Conservation (phyloP, 1,284 basidiomycete species). For the Moesziomyces sp. region DNA sequence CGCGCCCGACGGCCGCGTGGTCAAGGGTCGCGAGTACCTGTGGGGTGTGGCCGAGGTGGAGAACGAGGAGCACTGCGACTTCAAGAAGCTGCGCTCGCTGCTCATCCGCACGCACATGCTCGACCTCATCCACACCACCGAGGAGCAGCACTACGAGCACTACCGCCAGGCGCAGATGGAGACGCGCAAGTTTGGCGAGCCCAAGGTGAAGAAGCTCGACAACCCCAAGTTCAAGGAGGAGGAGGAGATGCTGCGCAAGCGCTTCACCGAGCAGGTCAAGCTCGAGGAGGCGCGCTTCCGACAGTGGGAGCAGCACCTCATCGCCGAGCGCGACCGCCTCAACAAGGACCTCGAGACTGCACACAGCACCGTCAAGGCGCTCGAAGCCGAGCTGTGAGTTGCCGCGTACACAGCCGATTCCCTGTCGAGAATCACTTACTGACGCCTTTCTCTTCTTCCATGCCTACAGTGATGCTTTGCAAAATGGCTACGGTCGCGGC, state of each 20-base stretch:
- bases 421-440: no score
- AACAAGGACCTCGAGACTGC: conserved; percentile 68
- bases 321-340: conserved; percentile 67
- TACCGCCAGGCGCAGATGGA: conserved; percentile 99
- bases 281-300: conserved; percentile 96
- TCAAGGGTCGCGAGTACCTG: conserved; percentile 98
- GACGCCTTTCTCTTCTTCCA: neutral
- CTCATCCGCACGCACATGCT: conserved; percentile 99
- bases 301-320: conserved; percentile 98
- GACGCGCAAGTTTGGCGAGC: conserved; percentile 98
- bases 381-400: conserved; percentile 60
- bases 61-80: conserved; percentile 99
- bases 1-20: conserved; percentile 87
- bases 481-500: conserved; percentile 54
- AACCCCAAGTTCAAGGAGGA: conserved; percentile 99
- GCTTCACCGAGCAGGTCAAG: conserved; percentile 99
- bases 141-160: conserved; percentile 96
- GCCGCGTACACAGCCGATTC: no score
- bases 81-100: conserved; percentile 94
- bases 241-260: conserved; percentile 92
- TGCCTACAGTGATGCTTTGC: conserved; percentile 31
- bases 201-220: conserved; percentile 98
- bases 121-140: conserved; percentile 93
- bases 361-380: conserved; percentile 64
- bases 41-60: conserved; percentile 99